Evolutionary conservation across 495 filamentous ascomycete species (phyloP).

Genomic region (Aspergillus olivimuriae): DNA sequence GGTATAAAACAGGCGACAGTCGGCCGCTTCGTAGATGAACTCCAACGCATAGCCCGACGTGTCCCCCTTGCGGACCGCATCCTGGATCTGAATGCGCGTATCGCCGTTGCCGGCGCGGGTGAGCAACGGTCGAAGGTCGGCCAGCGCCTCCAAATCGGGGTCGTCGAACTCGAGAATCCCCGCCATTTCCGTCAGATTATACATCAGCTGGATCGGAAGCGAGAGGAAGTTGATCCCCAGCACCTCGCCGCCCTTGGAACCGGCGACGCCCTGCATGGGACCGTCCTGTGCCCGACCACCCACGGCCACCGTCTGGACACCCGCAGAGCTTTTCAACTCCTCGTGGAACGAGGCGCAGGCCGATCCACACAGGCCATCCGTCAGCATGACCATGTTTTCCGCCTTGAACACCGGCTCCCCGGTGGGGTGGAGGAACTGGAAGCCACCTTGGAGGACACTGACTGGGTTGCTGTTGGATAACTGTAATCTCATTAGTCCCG

Average conservation of each 20-base stretch:
- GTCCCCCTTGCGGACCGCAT: slow-evolving; percentile 9
- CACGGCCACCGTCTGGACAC: slow-evolving; percentile 41
- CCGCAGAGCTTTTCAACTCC: slow-evolving; percentile 44
- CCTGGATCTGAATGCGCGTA: slow-evolving; percentile 8
- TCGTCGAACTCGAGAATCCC: neutral
- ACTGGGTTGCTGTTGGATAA: slow-evolving; percentile 7
- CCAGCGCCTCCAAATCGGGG: neutral
- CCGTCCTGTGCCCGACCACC: slow-evolving; percentile 40
- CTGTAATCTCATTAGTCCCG: neutral
- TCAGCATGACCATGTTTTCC: slow-evolving; percentile 13
- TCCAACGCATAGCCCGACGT: slow-evolving; percentile 12
- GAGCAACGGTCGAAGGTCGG: slow-evolving; percentile 1
- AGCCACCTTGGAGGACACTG: neutral
- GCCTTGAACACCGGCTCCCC: neutral
- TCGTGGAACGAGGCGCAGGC: slow-evolving; percentile 48
- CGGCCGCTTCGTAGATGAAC: slow-evolving; percentile 26
- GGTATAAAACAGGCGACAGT: slow-evolving; percentile 25
- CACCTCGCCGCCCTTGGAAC: slow-evolving; percentile 26
- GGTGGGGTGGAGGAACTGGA: neutral
- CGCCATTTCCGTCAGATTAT: slow-evolving; percentile 1
- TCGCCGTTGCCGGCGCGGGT: slow-evolving; percentile 2
- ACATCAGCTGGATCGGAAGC: neutral
- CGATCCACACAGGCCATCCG: slow-evolving; percentile 45
- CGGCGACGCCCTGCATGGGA: slow-evolving; percentile 37
- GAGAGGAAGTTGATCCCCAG: neutral